Evolutionary conservation across 495 filamentous ascomycete genomes (phyloP).

Genomic region (Daldinia caldariorum): DNA sequence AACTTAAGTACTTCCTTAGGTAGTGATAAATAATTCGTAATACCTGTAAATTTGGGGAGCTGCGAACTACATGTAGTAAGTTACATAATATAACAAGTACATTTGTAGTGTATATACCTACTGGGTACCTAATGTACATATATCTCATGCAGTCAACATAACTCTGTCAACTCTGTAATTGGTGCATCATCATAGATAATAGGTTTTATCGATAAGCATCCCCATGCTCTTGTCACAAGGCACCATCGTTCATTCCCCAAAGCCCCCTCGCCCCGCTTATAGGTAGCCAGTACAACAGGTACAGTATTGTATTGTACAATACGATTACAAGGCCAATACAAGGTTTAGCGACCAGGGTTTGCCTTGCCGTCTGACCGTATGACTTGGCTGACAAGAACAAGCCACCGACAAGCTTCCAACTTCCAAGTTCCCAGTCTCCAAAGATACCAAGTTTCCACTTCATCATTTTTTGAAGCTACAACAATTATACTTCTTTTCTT

Average conservation of each 20-base stretch:
- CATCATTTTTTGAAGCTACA: background rate
- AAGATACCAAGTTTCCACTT: conserved; percentile 7
- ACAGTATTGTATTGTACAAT: too few relatives aligned
- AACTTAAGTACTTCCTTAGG: too few relatives aligned
- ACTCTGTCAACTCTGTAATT: too few relatives aligned
- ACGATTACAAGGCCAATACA: too few relatives aligned
- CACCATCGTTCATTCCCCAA: conserved; percentile 19
- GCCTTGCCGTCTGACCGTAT: background rate
- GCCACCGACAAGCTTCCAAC: too few relatives aligned
- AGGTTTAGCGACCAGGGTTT: conserved; percentile 1
- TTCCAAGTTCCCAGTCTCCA: background rate
- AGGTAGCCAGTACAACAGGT: background rate
- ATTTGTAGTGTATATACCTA: too few relatives aligned
- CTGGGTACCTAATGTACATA: too few relatives aligned
- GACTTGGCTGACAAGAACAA: background rate
- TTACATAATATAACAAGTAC: too few relatives aligned
- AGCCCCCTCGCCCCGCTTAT: conserved; percentile 12
- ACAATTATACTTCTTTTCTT: background rate
- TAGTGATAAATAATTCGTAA: background rate
- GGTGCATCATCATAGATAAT: background rate
- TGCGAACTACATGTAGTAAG: background rate
- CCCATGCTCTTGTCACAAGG: conserved; percentile 38
- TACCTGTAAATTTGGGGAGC: background rate
- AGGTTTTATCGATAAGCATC: conserved; percentile 24
- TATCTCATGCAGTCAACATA: too few relatives aligned